phyloP scores from a whole-genome alignment of 352 stramenopile species.

The Globisporangium perplexum region DNA sequence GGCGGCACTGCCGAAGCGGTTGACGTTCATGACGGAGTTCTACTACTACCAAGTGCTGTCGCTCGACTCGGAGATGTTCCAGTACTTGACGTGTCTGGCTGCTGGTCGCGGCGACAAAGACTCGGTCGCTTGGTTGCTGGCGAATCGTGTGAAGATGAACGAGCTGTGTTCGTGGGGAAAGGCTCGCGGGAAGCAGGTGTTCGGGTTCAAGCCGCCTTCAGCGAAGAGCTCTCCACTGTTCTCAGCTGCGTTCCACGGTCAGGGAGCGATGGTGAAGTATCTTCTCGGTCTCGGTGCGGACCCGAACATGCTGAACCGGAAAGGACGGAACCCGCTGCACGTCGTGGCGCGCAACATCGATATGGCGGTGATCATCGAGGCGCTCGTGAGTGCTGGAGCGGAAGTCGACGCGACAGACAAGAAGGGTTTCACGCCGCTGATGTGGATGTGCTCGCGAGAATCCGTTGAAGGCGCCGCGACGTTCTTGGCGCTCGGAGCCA shows the following conservation, averaged over 20 bases:
- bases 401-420: conserved; percentile 58
- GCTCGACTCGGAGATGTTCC: conserved; percentile 73
- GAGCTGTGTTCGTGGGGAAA: conserved; percentile 66
- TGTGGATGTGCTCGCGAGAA: conserved; percentile 55
- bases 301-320: conserved; percentile 51
- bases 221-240: conserved; percentile 56
- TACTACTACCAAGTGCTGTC: conserved; percentile 83
- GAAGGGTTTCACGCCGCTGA: conserved; percentile 69
- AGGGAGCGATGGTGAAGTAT: conserved; percentile 60
- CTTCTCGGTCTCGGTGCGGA: conserved; percentile 43
- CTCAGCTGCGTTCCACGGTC: conserved; percentile 50
- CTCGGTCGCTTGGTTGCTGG: conserved; percentile 51
- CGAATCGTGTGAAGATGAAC: conserved; percentile 55
- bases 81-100: conserved; percentile 69
- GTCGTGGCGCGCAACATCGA: conserved; percentile 44
- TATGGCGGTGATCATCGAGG: conserved; percentile 63
- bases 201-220: conserved; percentile 56
- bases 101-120: conserved; percentile 65
- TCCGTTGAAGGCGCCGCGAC: conserved; percentile 69
- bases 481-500: conserved; percentile 63
- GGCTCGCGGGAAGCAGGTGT: conserved; percentile 58
- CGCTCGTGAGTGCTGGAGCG: conserved; percentile 45
- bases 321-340: conserved; percentile 62
- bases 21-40: conserved; percentile 82
- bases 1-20: conserved; percentile 63